Evolutionary conservation across 352 stramenopile species (phyloP).

Genomic region (Peronospora farinosa): DNA sequence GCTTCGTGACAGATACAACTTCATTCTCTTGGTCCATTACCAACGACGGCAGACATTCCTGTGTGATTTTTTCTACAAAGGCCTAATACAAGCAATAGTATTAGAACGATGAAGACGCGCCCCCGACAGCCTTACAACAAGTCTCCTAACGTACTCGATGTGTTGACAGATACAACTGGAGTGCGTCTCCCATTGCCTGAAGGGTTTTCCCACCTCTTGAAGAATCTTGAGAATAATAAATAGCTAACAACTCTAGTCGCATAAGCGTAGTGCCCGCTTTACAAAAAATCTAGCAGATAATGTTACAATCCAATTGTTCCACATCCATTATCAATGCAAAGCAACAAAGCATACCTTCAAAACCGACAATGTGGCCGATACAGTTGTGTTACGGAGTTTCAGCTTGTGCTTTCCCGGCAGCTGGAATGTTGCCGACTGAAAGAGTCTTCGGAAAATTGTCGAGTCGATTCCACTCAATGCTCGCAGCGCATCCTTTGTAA

Average conservation of each 20-base stretch:
- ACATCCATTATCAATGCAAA: background rate
- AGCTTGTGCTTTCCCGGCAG: conserved; percentile 39
- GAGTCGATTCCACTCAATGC: conserved; percentile 63
- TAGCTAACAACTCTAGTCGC: conserved; percentile 54
- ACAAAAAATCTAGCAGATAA: conserved; percentile 34
- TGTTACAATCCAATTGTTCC: background rate
- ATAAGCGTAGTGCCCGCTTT: conserved; percentile 47
- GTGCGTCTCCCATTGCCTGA: conserved; percentile 49
- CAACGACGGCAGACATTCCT: conserved; percentile 12
- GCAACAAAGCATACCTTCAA: conserved; percentile 32
- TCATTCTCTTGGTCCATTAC: conserved; percentile 10
- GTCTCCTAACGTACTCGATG: conserved; percentile 38
- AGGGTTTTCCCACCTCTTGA: conserved; percentile 53
- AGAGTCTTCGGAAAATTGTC: conserved; percentile 41
- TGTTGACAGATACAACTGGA: conserved; percentile 41
- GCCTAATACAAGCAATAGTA: conserved; percentile 12
- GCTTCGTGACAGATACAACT: conserved; percentile 24
- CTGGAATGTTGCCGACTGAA: conserved; percentile 34
- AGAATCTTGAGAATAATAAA: conserved; percentile 60
- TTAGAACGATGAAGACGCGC: conserved; percentile 1
- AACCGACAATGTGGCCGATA: conserved; percentile 36
- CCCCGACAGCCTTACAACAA: background rate
- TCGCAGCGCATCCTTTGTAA: conserved; percentile 48
- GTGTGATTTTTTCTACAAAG: conserved; percentile 18
- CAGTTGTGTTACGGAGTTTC: conserved; percentile 36